phyloP scores from a whole-genome alignment of 73 alveolate genomes.

The Durusdinium trenchii region DNA sequence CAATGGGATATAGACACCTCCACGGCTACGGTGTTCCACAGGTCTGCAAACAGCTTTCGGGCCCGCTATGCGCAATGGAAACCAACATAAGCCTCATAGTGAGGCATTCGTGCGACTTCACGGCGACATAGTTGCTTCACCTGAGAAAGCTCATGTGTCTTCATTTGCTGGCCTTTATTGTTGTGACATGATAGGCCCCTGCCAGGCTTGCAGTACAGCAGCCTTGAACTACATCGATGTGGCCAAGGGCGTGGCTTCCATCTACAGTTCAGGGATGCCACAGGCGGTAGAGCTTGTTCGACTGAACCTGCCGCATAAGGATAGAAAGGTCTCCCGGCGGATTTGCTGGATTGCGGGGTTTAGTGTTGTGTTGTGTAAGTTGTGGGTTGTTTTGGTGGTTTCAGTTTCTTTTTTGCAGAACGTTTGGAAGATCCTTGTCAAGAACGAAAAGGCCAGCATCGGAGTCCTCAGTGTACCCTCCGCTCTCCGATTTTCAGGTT shows the following conservation, averaged over 20 bases:
- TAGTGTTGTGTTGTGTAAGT: background rate
- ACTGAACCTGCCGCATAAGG: slow-evolving; percentile 86
- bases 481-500: slow-evolving; percentile 36
- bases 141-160: background rate
- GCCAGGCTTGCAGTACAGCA: slow-evolving; percentile 84
- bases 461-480: no score
- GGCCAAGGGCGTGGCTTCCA: slow-evolving; percentile 84
- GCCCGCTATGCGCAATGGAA: background rate
- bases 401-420: background rate
- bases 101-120: background rate
- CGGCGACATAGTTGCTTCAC: background rate
- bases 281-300: slow-evolving; percentile 85
- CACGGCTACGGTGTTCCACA: slow-evolving; percentile 95
- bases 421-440: no score
- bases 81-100: background rate
- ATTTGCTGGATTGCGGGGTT: background rate
- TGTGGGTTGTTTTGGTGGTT: background rate
- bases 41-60: background rate
- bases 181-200: background rate
- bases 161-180: background rate
- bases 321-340: slow-evolving; percentile 60
- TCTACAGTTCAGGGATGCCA: slow-evolving; percentile 89
- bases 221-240: slow-evolving; percentile 95
- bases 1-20: slow-evolving; percentile 94
- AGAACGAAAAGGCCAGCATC: no score